Base-by-base conservation (phyloP, 257 asterid species). In the Plantago major region DNA sequence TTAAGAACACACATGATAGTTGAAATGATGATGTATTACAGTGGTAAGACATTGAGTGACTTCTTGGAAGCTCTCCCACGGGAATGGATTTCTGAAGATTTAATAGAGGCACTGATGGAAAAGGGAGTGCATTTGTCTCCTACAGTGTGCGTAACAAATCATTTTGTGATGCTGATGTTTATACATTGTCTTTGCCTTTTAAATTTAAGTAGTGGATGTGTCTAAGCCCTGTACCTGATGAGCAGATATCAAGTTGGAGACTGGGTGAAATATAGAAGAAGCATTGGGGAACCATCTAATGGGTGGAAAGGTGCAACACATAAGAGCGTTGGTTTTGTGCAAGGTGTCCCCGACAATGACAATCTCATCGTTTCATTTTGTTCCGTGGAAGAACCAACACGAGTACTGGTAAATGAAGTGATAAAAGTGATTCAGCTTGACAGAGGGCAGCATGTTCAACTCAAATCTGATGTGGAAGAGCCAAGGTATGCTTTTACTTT, bases 31-130 rank as follows among this genome's bases (percentile, higher is more conserved):
- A 62, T 75, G 58, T 44, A 73, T 79, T 71, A 44, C 89, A 93
- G 99, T 79, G 99, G 99, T 46, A 93, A 76, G 83, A 84, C 95
- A 50, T 80, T 89, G 28, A 63, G 84, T 38, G 95, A 89, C 78
- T 93, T 81, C 81, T 74, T 93, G 85, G 99, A 93, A 86, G 82
- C 90, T 69, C 90, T 93, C 55, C 99, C 99, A 5, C 84, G 99
- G 69, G 99, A 93, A 81, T 93, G 99, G 99, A 85, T 93, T 69
- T 89, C 96, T 64, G 99, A 93, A 82, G 95, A 89, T 75, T 73
- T 93, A 70, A 76, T 79, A 83, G 97, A 89, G 82, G 85, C 94
- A 42, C 88, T 93, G 52, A 50, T 60, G 61, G 82, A 77, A 70
- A 85, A 77, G 79, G 95, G 90, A 63, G 88, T 85, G 54, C 73